Evolutionary conservation across 2,329 filamentous ascomycete genomes (phyloP).

Genomic region (Aureobasidium sp.): DNA sequence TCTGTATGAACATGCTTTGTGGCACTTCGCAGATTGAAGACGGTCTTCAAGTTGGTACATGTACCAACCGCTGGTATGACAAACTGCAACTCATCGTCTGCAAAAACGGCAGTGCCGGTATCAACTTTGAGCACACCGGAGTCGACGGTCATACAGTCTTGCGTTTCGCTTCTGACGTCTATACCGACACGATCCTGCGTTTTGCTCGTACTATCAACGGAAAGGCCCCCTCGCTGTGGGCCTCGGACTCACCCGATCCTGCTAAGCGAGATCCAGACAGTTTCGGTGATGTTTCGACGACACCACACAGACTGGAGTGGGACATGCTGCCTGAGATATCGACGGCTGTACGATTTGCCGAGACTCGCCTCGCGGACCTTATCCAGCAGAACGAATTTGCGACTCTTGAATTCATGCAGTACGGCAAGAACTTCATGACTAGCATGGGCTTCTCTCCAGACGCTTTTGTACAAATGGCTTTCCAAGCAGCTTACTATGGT

Average conservation of each 20-base stretch:
- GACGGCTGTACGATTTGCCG: constrained; percentile 88
- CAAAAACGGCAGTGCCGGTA: constrained; percentile 95
- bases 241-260: constrained; percentile 82
- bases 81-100: constrained; percentile 99
- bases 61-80: constrained; percentile 98
- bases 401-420: constrained; percentile 79
- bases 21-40: constrained; percentile 86
- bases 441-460: constrained; percentile 95
- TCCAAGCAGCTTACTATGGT: constrained; percentile 96
- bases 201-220: constrained; percentile 95
- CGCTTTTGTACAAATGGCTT: constrained; percentile 98
- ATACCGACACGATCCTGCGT: constrained; percentile 93
- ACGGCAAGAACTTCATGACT: constrained; percentile 96
- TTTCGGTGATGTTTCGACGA: constrained; percentile 89
- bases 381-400: constrained; percentile 96
- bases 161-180: constrained; percentile 90
- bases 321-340: constrained; percentile 89
- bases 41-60: constrained; percentile 93
- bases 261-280: constrained; percentile 84
- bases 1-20: constrained; percentile 99
- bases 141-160: constrained; percentile 96
- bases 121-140: constrained; percentile 98
- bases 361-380: constrained; percentile 86
- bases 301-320: constrained; percentile 94
- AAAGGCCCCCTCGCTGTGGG: constrained; percentile 84